Base-by-base conservation (phyloP, 208 protist species). In the Acanthamoeba castellanii region DNA sequence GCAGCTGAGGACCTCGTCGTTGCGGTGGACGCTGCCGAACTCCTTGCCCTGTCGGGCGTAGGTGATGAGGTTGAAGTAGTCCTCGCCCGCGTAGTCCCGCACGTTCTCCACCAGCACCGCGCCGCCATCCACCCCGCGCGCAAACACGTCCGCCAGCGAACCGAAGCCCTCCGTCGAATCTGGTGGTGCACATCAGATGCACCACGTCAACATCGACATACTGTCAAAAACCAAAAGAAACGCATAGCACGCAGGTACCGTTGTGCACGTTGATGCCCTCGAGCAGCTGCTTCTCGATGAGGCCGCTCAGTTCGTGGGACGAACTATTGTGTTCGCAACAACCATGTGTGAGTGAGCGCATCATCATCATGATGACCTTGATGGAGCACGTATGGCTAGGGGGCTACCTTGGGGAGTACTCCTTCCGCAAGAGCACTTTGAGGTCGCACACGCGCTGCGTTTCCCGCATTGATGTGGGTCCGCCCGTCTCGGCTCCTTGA, bases 241-340 rank as follows among this genome's bases (percentile, higher is more conserved):
- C 50, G 50, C 50, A 5, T 5, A 5, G 50, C 8, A 55, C 50
- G 18, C 64, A 20, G 14, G 68, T 37, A 76, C 68, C 68, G 30
- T 76, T 76, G 68, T 76, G 68, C 68, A 76, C 68, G 25, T 76
- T 76, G 68, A 76, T 76, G 30, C 68, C 68, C 32, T 76, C 68
- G 11, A 76, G 32, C 30, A 76, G 68, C 32, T 76, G 68, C 32
- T 76, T 76, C 32, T 76, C 68, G 68, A 76, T 13, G n/a, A 42
- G 11, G 2, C 68, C 68, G 30, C 13, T 37, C 68, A 76, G 16
- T 18, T 76, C 68, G 68, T 76, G 68, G 6, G 68, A 8, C 2
- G 68, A 30, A 27, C 68, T 76, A n/a, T n/a, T n/a, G n/a, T n/a
- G n/a, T n/a, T n/a, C n/a, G n/a, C n/a, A n/a, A n/a, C n/a, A n/a